These are phyloP conservation scores for Trichosporon sp. DNA, from an alignment of 1,284 basidiomycete genomes.

Conservation along the genomic window DNA sequence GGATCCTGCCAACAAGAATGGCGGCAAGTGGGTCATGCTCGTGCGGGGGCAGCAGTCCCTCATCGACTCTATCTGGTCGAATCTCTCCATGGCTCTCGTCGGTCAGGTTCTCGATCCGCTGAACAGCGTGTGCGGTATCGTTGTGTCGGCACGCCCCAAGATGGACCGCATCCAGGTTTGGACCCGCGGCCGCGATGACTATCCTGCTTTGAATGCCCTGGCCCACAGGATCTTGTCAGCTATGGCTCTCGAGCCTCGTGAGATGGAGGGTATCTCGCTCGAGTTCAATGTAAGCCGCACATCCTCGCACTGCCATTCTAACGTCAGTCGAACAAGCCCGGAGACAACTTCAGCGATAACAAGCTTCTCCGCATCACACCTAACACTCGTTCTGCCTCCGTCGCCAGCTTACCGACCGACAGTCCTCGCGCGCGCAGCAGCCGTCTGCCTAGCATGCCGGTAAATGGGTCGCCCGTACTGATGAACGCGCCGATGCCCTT, in stretches of 20 bases:
- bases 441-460: conserved; percentile 1
- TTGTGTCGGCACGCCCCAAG: conserved; percentile 78
- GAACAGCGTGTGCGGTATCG: conserved; percentile 82
- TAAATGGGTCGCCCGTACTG: conserved; percentile 3
- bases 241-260: conserved; percentile 51
- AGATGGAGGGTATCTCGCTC: conserved; percentile 70
- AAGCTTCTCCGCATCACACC: conserved; percentile 5
- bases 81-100: conserved; percentile 82
- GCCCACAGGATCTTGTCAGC: conserved; percentile 73
- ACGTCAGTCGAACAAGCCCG: conserved; percentile 2
- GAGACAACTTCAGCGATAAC: neutral
- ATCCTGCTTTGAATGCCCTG: conserved; percentile 69
- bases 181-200: conserved; percentile 74
- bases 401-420: neutral
- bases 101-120: conserved; percentile 79
- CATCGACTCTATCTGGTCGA: conserved; percentile 84
- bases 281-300: conserved; percentile 68
- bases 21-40: conserved; percentile 90
- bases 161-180: conserved; percentile 85
- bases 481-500: neutral
- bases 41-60: conserved; percentile 64
- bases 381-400: neutral
- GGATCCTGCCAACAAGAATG: conserved; percentile 80
- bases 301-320: neutral
- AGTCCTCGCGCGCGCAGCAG: neutral